Evolutionary conservation across 148 eudicot genomes (phyloP).

Genomic region (Rhododendron vialii): DNA sequence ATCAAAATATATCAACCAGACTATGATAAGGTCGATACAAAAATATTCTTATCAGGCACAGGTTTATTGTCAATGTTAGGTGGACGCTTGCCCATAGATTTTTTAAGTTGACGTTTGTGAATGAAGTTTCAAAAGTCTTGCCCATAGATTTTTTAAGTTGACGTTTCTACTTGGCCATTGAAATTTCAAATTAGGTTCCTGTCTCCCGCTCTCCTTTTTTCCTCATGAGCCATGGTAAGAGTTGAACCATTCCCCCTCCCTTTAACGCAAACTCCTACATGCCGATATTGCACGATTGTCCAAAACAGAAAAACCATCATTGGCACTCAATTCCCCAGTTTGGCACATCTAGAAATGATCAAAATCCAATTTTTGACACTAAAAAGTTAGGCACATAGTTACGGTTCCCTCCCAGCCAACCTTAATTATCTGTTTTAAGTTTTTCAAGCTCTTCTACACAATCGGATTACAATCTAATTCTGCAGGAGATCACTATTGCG

Average conservation of each 20-base stretch:
- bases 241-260: neutral
- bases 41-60: neutral
- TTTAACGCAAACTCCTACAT: neutral
- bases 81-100: neutral
- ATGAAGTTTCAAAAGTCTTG: neutral
- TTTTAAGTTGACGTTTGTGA: neutral
- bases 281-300: neutral
- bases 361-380: neutral
- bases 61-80: neutral
- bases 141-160: neutral
- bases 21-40: neutral
- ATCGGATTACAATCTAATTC: neutral
- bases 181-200: neutral
- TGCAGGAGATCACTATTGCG: neutral
- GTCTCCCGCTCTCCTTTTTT: neutral
- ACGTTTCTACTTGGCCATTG: neutral
- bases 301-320: neutral
- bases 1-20: neutral
- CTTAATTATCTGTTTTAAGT: neutral
- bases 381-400: neutral
- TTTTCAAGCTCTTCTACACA: neutral
- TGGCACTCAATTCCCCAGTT: neutral
- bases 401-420: neutral
- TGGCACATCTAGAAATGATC: neutral
- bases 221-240: neutral